Evolutionary conservation across 1,284 basidiomycete species (phyloP), one percentile per base, ranked within the genome.

Genomic region (Apiotrichum sp.): DNA sequence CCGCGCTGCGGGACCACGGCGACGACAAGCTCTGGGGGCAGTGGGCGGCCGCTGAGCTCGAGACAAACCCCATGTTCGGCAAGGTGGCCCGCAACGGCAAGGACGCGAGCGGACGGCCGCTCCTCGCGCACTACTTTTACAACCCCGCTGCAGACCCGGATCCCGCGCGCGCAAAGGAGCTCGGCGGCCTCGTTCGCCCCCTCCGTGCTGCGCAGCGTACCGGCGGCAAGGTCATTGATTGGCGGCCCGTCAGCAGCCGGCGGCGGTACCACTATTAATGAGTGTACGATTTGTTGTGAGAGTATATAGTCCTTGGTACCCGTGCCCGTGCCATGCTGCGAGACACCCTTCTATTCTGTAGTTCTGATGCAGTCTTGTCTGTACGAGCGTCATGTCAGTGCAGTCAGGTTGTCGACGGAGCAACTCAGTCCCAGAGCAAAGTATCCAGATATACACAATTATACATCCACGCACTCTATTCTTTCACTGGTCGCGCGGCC

Each of bases 101-200:
- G 69, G 76, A 78, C 64, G 63, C 69, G 1, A 71, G 69, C 4
- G 76, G 76, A 5, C 70, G 68, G 22, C 74, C 75, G 0, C 66
- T 78, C 1, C 62, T 73, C 11, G 69, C 75, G 22, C 73, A 75
- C 52, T 78, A 73, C 69, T 76, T 69, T 56, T 78, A 78, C 64
- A 66, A 72, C 48, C 73, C 74, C 2, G 65, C 65, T 16, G 42
- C 59, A 11, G 76, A 78, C 63, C 65, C 69, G 4, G 76, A 78
- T 55, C 44, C 57, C 13, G 60, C 65, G 6, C 69, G 76, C 14
- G 71, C 74, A 1, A 61, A 57, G 42, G 70, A 77, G 56, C 66
- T 78, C 42, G 76, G 75, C 14, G 66, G 68, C 9, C 65, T 77
- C n/a, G 73, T 76, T 39, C 54, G 76, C n/a, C 76, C 76, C 1